Base-by-base conservation (phyloP, 75 land plant species). In the Azolla pinnata region DNA sequence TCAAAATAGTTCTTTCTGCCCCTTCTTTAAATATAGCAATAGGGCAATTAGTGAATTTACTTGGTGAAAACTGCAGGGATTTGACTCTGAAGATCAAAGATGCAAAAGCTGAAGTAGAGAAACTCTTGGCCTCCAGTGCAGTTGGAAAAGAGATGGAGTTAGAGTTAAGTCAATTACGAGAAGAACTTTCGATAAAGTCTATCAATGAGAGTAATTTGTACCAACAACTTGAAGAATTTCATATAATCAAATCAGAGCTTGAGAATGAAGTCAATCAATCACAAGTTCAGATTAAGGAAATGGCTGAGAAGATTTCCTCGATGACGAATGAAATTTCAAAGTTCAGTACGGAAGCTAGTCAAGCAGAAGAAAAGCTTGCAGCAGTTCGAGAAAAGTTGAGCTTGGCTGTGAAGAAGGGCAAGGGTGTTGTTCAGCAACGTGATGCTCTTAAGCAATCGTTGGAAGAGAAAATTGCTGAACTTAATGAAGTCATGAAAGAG, bases 381-480 rank as follows among this genome's bases (percentile, higher is more conserved):
- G 72, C 78, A 35, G 53, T 68, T 17, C 81, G 82, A 76, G 99
- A 95, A 53, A 95, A 95, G 71, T 63, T 95, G 29, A 81, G 79
- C 70, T 71, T 83, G 56, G 99, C 99, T 42, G 86, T 95, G 30
- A 79, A 80, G 45, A 95, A 86, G 65, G 99, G 96, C 0, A 95
- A 95, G 69, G 78, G 76, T 0, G 31, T 89, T 48, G 88, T 78
- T 56, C 96, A 95, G 27, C 90, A 89, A 62, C 80, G 96, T 16
- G 99, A 95, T 35, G 42, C 54, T 33, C 60, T 95, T 74, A 95
- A 86, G 49, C 81, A 83, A 57, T 59, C 65, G 12, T 26, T 93
- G 56, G 85, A 76, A 51, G 82, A 79, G 63, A 61, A 73, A 67
- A 75, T 46, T 45, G 60, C 59, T n/a, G 53, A 65, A 38, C 31